These are phyloP conservation scores for Eutrema yunnanense DNA, from an alignment of 345 rosid genomes.

Conservation along the genomic window DNA sequence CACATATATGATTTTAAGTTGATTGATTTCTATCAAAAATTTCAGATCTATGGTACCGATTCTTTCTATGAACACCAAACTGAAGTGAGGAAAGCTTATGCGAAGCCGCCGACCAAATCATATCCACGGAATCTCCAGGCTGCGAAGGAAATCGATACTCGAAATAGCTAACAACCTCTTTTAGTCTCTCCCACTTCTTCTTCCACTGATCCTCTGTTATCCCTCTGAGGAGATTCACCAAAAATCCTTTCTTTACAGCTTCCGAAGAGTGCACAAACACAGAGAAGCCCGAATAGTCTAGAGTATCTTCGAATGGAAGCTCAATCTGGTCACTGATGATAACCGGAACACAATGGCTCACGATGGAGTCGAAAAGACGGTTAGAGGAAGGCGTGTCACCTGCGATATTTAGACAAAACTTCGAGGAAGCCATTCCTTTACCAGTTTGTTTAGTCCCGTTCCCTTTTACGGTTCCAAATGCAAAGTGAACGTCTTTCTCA, in stretches of 20 bases:
- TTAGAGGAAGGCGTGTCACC: constrained; percentile 97
- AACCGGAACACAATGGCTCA: constrained; percentile 84
- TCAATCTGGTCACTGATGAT: constrained; percentile 81
- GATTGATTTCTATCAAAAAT: background rate
- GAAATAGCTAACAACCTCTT: constrained; percentile 46
- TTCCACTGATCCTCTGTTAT: constrained; percentile 54
- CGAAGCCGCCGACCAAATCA: constrained; percentile 79
- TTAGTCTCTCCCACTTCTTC: constrained; percentile 64
- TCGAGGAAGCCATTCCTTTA: constrained; percentile 82
- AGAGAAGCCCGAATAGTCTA: constrained; percentile 76
- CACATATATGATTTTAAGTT: background rate
- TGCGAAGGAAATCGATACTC: constrained; percentile 74
- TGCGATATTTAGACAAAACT: constrained; percentile 83
- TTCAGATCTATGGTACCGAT: constrained; percentile 49
- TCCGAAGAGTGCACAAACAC: constrained; percentile 62
- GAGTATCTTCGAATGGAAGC: constrained; percentile 82
- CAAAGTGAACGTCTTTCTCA: constrained; percentile 79
- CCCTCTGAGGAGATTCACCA: constrained; percentile 61
- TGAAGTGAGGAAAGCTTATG: constrained; percentile 45
- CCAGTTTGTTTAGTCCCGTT: constrained; percentile 61
- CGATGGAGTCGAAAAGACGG: constrained; percentile 87
- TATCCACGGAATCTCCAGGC: constrained; percentile 74
- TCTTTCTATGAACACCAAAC: constrained; percentile 44
- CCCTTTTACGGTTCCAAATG: constrained; percentile 64
- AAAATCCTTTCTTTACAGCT: constrained; percentile 61